phyloP scores from a whole-genome alignment of 257 asterid genomes.

The Hygrophila difformis region DNA sequence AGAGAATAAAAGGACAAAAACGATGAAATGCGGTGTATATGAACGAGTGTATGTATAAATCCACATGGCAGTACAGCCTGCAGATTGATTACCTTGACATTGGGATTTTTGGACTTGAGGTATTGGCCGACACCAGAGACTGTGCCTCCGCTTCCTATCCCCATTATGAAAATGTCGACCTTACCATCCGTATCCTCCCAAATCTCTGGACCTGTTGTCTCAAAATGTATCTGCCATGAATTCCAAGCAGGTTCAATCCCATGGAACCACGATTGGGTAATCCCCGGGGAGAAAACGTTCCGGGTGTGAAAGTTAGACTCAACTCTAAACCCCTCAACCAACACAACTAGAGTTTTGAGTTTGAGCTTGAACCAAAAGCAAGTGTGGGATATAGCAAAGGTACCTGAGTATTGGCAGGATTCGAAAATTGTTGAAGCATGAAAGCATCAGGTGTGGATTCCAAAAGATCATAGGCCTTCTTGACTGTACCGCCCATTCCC shows the following conservation, averaged over 20 bases:
- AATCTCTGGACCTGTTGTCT: constrained; percentile 97
- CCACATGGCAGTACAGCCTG: background rate
- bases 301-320: too few species aligned
- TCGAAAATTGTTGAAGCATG: constrained; percentile 96
- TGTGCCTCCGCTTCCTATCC: constrained; percentile 98
- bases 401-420: constrained; percentile 87
- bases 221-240: constrained; percentile 61
- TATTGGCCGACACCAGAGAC: constrained; percentile 94
- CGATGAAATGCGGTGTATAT: background rate
- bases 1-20: background rate
- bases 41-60: background rate
- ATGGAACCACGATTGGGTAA: background rate
- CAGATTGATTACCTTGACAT: constrained; percentile 49
- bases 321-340: too few species aligned
- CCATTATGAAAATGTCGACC: constrained; percentile 90
- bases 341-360: too few species aligned
- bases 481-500: constrained; percentile 98
- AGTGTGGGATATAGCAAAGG: background rate
- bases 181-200: constrained; percentile 94
- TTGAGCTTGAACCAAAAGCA: background rate
- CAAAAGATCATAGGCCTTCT: constrained; percentile 71
- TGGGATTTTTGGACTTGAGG: constrained; percentile 77
- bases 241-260: background rate
- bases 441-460: constrained; percentile 68
- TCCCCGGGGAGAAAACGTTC: too few species aligned